Evolutionary conservation across 768 basidiomycete species (phyloP).

Genomic region (Amanita rubescens): DNA sequence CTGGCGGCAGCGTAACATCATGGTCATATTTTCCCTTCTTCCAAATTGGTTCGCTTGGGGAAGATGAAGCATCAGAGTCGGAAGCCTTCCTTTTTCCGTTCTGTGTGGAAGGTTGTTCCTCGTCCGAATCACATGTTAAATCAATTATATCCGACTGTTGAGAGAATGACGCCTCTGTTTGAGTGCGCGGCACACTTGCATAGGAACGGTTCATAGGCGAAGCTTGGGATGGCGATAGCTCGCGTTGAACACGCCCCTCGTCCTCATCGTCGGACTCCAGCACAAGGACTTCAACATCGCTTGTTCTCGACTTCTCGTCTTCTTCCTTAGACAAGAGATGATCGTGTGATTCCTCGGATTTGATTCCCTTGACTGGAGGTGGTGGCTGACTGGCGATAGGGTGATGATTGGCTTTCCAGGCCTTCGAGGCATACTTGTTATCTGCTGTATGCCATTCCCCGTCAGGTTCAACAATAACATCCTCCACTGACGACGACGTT

Average conservation of each 20-base stretch:
- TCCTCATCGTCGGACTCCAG: slow-evolving; percentile 76
- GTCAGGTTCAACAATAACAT: slow-evolving; percentile 89
- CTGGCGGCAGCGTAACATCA: slow-evolving; percentile 7
- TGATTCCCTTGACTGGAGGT: slow-evolving; percentile 27
- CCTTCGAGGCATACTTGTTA: slow-evolving; percentile 68
- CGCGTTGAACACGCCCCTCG: slow-evolving; percentile 66
- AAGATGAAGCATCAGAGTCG: slow-evolving; percentile 36
- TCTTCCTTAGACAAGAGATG: slow-evolving; percentile 14
- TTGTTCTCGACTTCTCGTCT: slow-evolving; percentile 39
- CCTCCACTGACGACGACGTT: slow-evolving; percentile 76
- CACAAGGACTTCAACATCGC: slow-evolving; percentile 51
- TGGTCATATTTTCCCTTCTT: slow-evolving; percentile 49
- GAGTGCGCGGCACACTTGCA: slow-evolving; percentile 23
- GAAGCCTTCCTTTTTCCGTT: slow-evolving; percentile 54
- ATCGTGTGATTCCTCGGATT: slow-evolving; percentile 14
- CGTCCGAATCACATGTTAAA: slow-evolving; percentile 75
- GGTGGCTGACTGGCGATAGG: slow-evolving; percentile 17
- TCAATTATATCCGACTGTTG: slow-evolving; percentile 64
- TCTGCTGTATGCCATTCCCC: slow-evolving; percentile 96
- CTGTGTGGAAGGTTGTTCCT: slow-evolving; percentile 34
- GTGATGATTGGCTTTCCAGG: slow-evolving; percentile 60
- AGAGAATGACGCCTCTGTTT: slow-evolving; percentile 16
- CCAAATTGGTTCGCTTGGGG: slow-evolving; percentile 65
- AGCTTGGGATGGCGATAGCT: slow-evolving; percentile 60
- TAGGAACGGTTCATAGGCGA: slow-evolving; percentile 32